phyloP scores from a whole-genome alignment of 2,329 filamentous ascomycete species.

The Neofusicoccum kwambonambiense region DNA sequence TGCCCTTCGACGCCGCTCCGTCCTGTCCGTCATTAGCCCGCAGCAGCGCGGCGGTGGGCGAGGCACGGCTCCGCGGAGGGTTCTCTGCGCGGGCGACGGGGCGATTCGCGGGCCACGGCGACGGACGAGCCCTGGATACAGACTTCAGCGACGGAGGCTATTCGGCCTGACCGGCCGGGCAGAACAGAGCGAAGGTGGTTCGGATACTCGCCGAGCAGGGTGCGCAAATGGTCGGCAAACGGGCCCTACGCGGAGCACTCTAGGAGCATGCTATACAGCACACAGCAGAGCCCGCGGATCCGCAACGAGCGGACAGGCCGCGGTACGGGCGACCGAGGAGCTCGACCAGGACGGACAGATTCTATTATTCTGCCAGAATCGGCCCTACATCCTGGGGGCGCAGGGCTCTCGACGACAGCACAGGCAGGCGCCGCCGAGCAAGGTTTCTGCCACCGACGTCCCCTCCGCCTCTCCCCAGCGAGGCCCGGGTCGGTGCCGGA shows the following conservation, averaged over 20 bases:
- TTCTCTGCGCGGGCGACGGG: background rate
- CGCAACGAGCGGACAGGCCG: background rate
- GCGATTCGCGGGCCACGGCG: background rate
- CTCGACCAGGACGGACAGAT: background rate
- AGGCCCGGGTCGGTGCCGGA: background rate
- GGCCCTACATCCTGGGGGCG: background rate
- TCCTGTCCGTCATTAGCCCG: background rate
- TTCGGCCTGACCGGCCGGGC: background rate
- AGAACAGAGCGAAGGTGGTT: background rate
- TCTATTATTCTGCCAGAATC: background rate
- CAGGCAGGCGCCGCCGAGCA: background rate
- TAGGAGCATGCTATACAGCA: background rate
- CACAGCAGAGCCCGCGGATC: too few relatives aligned
- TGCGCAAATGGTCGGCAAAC: background rate
- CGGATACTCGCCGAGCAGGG: background rate
- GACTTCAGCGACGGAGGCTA: background rate
- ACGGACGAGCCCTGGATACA: background rate
- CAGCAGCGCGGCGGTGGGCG: background rate
- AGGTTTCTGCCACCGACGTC: background rate
- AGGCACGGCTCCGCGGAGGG: background rate
- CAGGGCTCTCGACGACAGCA: background rate
- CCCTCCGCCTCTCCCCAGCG: too few relatives aligned
- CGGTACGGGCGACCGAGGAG: background rate
- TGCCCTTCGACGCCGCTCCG: background rate
- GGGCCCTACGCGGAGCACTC: background rate